Evolutionary conservation across 345 rosid species (phyloP).

Genomic region (Acer saccharum): DNA sequence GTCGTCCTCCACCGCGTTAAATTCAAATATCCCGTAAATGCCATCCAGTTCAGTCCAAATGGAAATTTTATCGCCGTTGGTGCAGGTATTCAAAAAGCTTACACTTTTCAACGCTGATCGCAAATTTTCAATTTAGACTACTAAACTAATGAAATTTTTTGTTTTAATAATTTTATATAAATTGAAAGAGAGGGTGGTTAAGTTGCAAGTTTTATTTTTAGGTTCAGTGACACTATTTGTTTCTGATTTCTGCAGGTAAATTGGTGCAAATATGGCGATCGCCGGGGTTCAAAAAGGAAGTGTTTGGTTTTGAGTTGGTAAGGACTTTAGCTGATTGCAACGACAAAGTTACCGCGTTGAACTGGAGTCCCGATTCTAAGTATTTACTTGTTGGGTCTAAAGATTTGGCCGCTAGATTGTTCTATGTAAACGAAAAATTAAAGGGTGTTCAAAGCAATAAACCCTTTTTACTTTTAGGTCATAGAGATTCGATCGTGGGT

Average conservation of each 20-base stretch:
- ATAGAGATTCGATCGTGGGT: slow-evolving; percentile 82
- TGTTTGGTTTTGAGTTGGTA: slow-evolving; percentile 67
- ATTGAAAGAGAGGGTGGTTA: background rate
- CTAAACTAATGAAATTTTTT: too few species aligned
- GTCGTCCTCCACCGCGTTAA: slow-evolving; percentile 75
- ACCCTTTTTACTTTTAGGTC: slow-evolving; percentile 83
- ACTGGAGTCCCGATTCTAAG: slow-evolving; percentile 77
- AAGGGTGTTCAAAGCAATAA: slow-evolving; percentile 53
- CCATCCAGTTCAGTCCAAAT: slow-evolving; percentile 72
- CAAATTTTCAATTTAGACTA: background rate
- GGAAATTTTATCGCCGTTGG: slow-evolving; percentile 80
- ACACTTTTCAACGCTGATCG: background rate
- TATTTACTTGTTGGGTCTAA: slow-evolving; percentile 86
- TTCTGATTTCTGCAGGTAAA: slow-evolving; percentile 49
- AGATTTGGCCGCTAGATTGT: slow-evolving; percentile 79
- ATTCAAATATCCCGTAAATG: slow-evolving; percentile 59
- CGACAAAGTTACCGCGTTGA: slow-evolving; percentile 63
- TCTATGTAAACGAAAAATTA: slow-evolving; percentile 57
- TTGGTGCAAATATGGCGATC: slow-evolving; percentile 88
- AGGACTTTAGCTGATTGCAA: slow-evolving; percentile 81
- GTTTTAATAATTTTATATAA: background rate
- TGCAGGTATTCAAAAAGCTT: slow-evolving; percentile 35
- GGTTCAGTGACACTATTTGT: background rate
- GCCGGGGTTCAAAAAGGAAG: slow-evolving; percentile 75
- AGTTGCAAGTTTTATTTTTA: background rate